A percentile compares a stretch with the other conserved stretches of the same genome.
These are phyloP conservation scores for thale cress (Arabidopsis thaliana) DNA, from an alignment of 345 rosid species.

Conservation along the genomic window TAIR10.1 NC_003070.9:28820501-28821000, in stretches of 20 bases:
- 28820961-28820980: conserved; percentile 3
- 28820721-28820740: conserved; percentile 14
- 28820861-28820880: conserved; percentile 1
- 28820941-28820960: not conserved
- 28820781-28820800: conserved; percentile 7
- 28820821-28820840: not conserved
- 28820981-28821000: conserved; percentile 19
- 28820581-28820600: conserved; percentile 8
- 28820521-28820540: conserved; percentile 19
- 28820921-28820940: not conserved
- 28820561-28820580: not conserved
- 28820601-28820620: conserved; percentile 4
- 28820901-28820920: conserved; percentile 18
- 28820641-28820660: not conserved
- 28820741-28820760: conserved; percentile 12
- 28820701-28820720: not conserved
- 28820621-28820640: not conserved
- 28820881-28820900: not conserved
- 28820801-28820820: not conserved
- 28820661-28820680: not conserved
- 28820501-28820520: not conserved
- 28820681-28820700: conserved; percentile 8
- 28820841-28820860: not conserved
- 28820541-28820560: conserved; percentile 1
- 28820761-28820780: not conserved